Percentiles rank a stretch among this genome's conserved stretches.
These are phyloP conservation scores for Eutreptiella sp. DNA, from an alignment of 208 protist species.

Conservation along the genomic window DNA sequence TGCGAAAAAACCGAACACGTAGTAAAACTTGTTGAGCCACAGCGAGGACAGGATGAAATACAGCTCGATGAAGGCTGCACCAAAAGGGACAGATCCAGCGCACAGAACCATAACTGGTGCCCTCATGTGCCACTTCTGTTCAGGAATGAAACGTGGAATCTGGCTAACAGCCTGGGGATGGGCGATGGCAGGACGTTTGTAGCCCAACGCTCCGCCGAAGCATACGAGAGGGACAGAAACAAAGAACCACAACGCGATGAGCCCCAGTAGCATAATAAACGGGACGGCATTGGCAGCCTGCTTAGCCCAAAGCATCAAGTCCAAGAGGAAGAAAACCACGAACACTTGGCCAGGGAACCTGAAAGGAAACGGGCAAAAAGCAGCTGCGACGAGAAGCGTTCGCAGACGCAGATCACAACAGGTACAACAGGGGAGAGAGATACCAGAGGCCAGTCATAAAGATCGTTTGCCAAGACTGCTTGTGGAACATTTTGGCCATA, in stretches of 20 bases:
- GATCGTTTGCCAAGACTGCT: constrained; percentile 79
- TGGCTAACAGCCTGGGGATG: constrained; percentile 68
- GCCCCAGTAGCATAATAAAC: constrained; percentile 47
- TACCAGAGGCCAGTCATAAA: no score
- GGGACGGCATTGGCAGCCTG: constrained; percentile 55
- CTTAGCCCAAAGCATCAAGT: constrained; percentile 56
- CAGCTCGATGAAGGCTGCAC: constrained; percentile 93
- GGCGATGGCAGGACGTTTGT: constrained; percentile 62
- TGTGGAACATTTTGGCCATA: constrained; percentile 78
- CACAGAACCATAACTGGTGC: constrained; percentile 47
- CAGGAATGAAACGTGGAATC: constrained; percentile 74
- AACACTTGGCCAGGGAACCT: constrained; percentile 56
- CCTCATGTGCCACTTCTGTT: constrained; percentile 62
- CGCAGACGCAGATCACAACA: constrained; percentile 33
- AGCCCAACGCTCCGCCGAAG: constrained; percentile 85
- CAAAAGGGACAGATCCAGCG: constrained; percentile 86
- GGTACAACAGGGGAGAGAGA: no score
- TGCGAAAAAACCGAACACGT: constrained; percentile 95
- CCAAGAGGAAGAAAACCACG: constrained; percentile 51
- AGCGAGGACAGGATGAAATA: constrained; percentile 94
- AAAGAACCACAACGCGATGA: constrained; percentile 71
- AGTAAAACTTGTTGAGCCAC: constrained; percentile 92
- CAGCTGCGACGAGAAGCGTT: constrained; percentile 53
- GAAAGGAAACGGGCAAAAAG: constrained; percentile 32
- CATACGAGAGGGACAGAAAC: constrained; percentile 92